These are phyloP conservation scores for Zelopaecilomyces penicillatus DNA, from an alignment of 2,329 filamentous ascomycete genomes.

Conservation along the genomic window DNA sequence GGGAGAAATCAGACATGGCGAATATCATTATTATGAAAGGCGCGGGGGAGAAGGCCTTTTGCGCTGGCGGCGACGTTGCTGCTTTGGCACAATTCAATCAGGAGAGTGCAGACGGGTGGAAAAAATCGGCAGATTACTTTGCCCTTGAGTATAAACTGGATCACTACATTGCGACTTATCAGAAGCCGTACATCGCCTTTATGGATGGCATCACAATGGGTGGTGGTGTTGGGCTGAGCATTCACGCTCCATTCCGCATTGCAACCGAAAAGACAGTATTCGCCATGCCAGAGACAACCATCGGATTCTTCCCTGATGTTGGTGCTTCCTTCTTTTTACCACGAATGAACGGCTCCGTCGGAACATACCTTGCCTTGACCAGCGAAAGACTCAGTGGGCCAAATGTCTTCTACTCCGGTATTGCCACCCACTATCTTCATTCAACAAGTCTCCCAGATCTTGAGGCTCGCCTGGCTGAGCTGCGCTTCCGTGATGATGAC, in stretches of 20 bases:
- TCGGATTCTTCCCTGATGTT: slow-evolving; percentile 98
- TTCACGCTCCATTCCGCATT: slow-evolving; percentile 93
- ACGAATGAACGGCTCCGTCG: slow-evolving; percentile 74
- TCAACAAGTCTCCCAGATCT: slow-evolving; percentile 76
- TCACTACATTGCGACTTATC: slow-evolving; percentile 88
- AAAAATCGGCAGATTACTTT: slow-evolving; percentile 77
- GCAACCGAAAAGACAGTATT: slow-evolving; percentile 93
- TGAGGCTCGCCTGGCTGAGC: slow-evolving; percentile 77
- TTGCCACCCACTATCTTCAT: slow-evolving; percentile 95
- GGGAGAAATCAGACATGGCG: slow-evolving; percentile 89
- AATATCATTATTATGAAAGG: slow-evolving; percentile 92
- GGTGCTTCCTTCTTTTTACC: slow-evolving; percentile 94
- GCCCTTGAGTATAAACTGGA: slow-evolving; percentile 92
- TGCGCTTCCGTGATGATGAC: slow-evolving; percentile 77
- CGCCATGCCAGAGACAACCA: slow-evolving; percentile 97
- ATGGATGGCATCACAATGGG: slow-evolving; percentile 99
- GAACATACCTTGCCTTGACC: slow-evolving; percentile 89
- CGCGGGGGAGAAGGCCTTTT: slow-evolving; percentile 75
- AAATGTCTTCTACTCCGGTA: slow-evolving; percentile 80
- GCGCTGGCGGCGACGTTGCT: slow-evolving; percentile 85
- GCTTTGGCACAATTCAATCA: slow-evolving; percentile 68
- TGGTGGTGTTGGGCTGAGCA: slow-evolving; percentile 85
- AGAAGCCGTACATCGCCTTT: slow-evolving; percentile 87
- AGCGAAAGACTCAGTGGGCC: slow-evolving; percentile 74
- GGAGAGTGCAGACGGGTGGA: slow-evolving; percentile 58